Base-by-base conservation (phyloP, 2,329 filamentous ascomycete genomes). In the Alternaria triticimaculans region DNA sequence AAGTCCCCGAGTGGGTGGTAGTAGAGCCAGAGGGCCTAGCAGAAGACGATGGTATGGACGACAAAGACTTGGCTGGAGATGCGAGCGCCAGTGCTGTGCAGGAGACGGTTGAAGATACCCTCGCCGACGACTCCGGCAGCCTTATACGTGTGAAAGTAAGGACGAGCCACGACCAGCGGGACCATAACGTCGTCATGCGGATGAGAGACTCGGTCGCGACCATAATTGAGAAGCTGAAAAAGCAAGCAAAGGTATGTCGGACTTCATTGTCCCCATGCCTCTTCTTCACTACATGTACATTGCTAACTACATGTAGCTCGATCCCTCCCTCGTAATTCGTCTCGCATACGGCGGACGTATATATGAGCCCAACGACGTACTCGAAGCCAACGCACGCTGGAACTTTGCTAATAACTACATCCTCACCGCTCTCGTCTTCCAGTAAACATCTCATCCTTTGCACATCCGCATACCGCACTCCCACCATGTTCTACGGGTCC, bases 301-400 rank as follows among this genome's bases (percentile, higher is more conserved):
- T 30, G 51, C 65, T 74, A 20, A 71, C 55, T 15, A 10, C 21
- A 6, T n/a, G 11, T 46, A 68, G 90, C 82, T 94, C 30, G 79
- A 85, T 2, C 76, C 83, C 8, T 83, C 82, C 48, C 88, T 87
- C 65, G 87, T 84, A 51, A 83, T 97, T 55, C 88, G 88, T 58
- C 87, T 97, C 63, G 90, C 89, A 20, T 96, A 97, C 78, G 86
- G 96, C 80, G 94, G 94, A 69, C 93, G 89, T 76, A 87, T 94
- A 55, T 85, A 97, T 49, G 89, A 89, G 68, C 92, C 95, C 67
- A 85, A 85, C 58, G 77, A 87, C 20, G 85, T 90, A 1, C 82
- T 97, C 18, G 79, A 84, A 48, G 85, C 86, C 4, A 91, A 96
- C 18, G 62, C 64, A 71, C 91, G 91, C 53, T 97, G 92, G 92